Base-by-base conservation (phyloP, 2,329 filamentous ascomycete genomes). In the Xylariales sp. region DNA sequence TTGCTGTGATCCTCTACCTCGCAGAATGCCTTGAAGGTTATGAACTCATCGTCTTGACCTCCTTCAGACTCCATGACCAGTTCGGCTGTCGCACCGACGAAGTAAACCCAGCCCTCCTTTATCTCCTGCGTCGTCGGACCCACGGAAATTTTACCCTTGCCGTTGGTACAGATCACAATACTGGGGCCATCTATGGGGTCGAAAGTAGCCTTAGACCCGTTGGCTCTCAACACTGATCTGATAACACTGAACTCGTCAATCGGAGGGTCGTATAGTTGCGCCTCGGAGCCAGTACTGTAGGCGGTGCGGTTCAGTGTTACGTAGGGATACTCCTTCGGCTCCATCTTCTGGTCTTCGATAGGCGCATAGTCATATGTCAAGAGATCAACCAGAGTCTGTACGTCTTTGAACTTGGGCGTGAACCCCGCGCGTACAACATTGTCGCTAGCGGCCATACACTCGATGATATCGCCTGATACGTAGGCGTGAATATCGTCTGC, bases 361-460 rank as follows among this genome's bases (percentile, higher is more conserved):
- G 93, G 91, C 0, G 93, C 90, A 57, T 94, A 96, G 54, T 83
- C 87, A 71, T 98, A 98, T 0, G 93, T 98, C 51, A 98, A 70
- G 83, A 95, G 95, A 47, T 81, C 76, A 24, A 91, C 88, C 9
- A 98, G 74, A 0, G 89, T 97, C 40, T 82, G 69, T 16, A 97
- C 88, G 54, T 98, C 93, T 69, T 97, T 96, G 76, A 95, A 98
- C 63, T 98, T 98, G 42, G 93, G 93, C 0, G 93, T 98, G 65
- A 98, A 93, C 31, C 93, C 93, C 0, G 93, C 93, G 42, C 93
- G 88, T 38, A 98, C 90, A 25, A 98, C 93, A 52, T 98, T 98
- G 74, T 98, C 93, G n/a, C 88, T 95, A 7, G 88, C 85, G 0
- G 93, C 93, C 93, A 98, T 98, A 72, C 93, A 98, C 67, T 98